phyloP scores from a whole-genome alignment of 495 filamentous ascomycete species.

The Penicillium argentinense region DNA sequence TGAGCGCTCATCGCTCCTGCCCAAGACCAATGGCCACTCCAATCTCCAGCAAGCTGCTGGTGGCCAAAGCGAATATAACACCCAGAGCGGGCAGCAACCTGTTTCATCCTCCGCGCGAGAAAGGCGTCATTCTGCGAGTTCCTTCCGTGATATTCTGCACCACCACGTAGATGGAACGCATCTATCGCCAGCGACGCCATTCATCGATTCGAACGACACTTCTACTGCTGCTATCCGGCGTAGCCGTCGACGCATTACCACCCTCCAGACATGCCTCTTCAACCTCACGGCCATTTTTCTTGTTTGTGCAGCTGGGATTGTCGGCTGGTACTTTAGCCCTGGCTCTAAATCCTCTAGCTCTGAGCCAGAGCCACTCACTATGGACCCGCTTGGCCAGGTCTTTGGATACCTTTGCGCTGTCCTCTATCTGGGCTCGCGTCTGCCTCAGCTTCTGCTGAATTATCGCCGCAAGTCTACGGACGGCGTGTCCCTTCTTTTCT shows the following conservation, averaged over 20 bases:
- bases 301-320: constrained; percentile 76
- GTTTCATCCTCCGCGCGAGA: constrained; percentile 10
- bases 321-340: constrained; percentile 79
- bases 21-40: constrained; percentile 22
- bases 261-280: constrained; percentile 63
- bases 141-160: constrained; percentile 34
- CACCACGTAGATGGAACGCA: constrained; percentile 58
- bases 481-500: constrained; percentile 89
- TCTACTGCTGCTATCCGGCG: constrained; percentile 13
- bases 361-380: constrained; percentile 43
- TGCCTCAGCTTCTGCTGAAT: constrained; percentile 90
- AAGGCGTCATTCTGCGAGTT: constrained; percentile 32
- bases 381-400: constrained; percentile 77
- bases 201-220: constrained; percentile 33
- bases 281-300: constrained; percentile 71
- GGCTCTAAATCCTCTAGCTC: constrained; percentile 26
- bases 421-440: constrained; percentile 82
- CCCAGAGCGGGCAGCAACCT: constrained; percentile 8
- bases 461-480: constrained; percentile 87
- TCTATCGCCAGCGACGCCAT: constrained; percentile 80
- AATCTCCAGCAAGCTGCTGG: constrained; percentile 9
- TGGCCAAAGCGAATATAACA: constrained; percentile 5
- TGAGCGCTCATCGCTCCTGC: constrained; percentile 34
- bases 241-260: constrained; percentile 29
- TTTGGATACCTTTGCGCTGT: constrained; percentile 85